A percentile compares a stretch with the other conserved stretches of the same genome.
Conservation (phyloP, 2,329 filamentous ascomycete species). For the Spiromastix sp. region DNA sequence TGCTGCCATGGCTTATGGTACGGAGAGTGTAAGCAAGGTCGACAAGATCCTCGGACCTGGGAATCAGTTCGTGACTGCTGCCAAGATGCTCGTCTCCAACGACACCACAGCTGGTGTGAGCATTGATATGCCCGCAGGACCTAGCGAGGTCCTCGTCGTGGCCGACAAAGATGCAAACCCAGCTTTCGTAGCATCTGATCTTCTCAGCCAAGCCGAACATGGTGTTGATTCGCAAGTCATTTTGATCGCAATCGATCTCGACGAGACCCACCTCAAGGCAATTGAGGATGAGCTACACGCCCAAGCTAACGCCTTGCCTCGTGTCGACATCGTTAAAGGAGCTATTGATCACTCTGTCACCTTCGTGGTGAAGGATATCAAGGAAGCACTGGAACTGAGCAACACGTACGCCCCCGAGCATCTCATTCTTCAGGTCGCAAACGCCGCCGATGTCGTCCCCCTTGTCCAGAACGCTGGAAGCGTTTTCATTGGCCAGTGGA, state of each 20-base stretch:
- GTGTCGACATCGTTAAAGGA: constrained; percentile 85
- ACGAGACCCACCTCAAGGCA: constrained; percentile 59
- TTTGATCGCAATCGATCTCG: constrained; percentile 72
- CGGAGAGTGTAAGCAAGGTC: constrained; percentile 86
- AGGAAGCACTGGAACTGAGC: constrained; percentile 70
- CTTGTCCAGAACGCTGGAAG: constrained; percentile 87
- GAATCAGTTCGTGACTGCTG: constrained; percentile 96
- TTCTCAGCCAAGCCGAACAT: constrained; percentile 93
- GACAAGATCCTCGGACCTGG: constrained; percentile 98
- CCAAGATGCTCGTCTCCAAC: constrained; percentile 97
- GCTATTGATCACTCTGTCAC: constrained; percentile 88
- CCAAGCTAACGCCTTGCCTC: constrained; percentile 76
- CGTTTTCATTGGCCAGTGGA: constrained; percentile 94
- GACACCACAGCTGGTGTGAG: constrained; percentile 90
- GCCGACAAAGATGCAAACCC: constrained; percentile 83
- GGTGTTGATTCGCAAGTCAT: constrained; percentile 94
- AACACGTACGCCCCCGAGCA: constrained; percentile 96
- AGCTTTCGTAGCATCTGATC: constrained; percentile 88
- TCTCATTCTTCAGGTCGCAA: constrained; percentile 76
- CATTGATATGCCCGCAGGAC: constrained; percentile 97
- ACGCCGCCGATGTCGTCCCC: constrained; percentile 64
- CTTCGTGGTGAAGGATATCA: constrained; percentile 59
- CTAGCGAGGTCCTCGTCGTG: constrained; percentile 92
- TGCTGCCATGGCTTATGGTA: constrained; percentile 94
- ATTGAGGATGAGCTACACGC: constrained; percentile 87